Conservation (phyloP, 2,329 filamentous ascomycete genomes). For the Talaromyces sp. region DNA sequence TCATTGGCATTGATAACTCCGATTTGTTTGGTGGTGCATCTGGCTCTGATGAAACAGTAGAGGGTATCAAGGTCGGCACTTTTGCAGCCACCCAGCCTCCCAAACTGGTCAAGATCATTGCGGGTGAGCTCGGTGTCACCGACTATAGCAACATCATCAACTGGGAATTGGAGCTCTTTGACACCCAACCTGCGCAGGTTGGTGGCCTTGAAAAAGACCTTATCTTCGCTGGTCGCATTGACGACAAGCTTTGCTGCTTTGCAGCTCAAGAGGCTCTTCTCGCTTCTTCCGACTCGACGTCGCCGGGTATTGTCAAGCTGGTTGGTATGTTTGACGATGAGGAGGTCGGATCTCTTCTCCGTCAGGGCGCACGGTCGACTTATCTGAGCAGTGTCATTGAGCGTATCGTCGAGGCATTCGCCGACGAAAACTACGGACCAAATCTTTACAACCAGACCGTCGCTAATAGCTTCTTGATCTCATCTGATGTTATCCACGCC, state of each 20-base stretch:
- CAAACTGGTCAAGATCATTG: constrained; percentile 78
- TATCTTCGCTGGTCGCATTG: constrained; percentile 91
- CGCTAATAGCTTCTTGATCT: constrained; percentile 87
- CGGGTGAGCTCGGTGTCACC: constrained; percentile 69
- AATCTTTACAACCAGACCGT: constrained; percentile 74
- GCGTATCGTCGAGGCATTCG: constrained; percentile 68
- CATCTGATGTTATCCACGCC: constrained; percentile 89
- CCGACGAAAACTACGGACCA: constrained; percentile 44
- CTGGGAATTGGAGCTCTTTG: constrained; percentile 96
- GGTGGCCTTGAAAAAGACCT: constrained; percentile 87
- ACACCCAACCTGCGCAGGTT: constrained; percentile 78
- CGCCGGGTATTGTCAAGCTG: constrained; percentile 70
- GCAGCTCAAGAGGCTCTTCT: constrained; percentile 81
- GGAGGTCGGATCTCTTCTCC: constrained; percentile 86
- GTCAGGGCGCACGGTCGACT: constrained; percentile 86
- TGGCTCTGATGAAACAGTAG: constrained; percentile 37
- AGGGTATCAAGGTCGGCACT: constrained; percentile 52
- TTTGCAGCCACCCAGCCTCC: constrained; percentile 84
- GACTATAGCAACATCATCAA: constrained; percentile 76
- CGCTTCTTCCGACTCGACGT: constrained; percentile 55
- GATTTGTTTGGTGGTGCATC: constrained; percentile 42
- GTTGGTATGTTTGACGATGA: constrained; percentile 96
- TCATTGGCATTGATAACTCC: constrained; percentile 81
- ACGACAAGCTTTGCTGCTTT: constrained; percentile 97
- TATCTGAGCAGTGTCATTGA: constrained; percentile 80